Percentiles rank a stretch among this genome's conserved stretches.
Evolutionary conservation across 331 rosid species (phyloP).

Genomic region (Stylosanthes scabra): DNA sequence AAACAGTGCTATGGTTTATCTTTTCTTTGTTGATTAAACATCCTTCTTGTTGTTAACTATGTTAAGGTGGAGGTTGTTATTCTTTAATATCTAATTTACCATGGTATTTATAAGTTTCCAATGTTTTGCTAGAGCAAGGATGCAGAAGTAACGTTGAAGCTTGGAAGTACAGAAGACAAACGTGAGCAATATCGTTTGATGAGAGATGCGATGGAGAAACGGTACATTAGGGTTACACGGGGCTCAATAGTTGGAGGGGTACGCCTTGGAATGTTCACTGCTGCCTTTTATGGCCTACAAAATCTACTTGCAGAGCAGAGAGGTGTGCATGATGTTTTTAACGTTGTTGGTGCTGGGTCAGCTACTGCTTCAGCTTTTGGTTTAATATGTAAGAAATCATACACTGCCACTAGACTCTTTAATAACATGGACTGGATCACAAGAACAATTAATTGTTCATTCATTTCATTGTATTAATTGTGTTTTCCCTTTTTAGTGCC

Average conservation of each 20-base stretch:
- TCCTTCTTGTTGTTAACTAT: no score
- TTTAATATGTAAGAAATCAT: slow-evolving; percentile 68
- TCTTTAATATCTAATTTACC: slow-evolving; percentile 6
- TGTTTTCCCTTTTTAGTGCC: slow-evolving; percentile 65
- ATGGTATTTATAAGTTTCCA: slow-evolving; percentile 32
- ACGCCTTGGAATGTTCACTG: slow-evolving; percentile 91
- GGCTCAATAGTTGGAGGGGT: slow-evolving; percentile 92
- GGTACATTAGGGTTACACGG: slow-evolving; percentile 72
- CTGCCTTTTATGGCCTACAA: slow-evolving; percentile 76
- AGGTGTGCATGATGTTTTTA: slow-evolving; percentile 84
- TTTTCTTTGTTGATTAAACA: slow-evolving; percentile 19
- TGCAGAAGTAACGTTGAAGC: slow-evolving; percentile 90
- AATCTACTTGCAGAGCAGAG: slow-evolving; percentile 83
- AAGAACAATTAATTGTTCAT: slow-evolving; percentile 9
- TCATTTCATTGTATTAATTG: slow-evolving; percentile 11
- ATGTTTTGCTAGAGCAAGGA: slow-evolving; percentile 82
- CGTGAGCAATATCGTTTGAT: slow-evolving; percentile 86
- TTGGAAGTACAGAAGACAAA: slow-evolving; percentile 91
- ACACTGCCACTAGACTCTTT: neutral
- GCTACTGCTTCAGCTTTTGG: slow-evolving; percentile 94
- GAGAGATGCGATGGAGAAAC: slow-evolving; percentile 98
- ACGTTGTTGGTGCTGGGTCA: slow-evolving; percentile 93
- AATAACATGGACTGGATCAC: slow-evolving; percentile 10
- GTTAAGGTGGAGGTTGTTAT: neutral
- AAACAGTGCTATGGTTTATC: slow-evolving; percentile 11